These are phyloP conservation scores for Schwanniomyces etchellsii DNA, from an alignment of 1,139 yeast species.

Conservation along the genomic window DNA sequence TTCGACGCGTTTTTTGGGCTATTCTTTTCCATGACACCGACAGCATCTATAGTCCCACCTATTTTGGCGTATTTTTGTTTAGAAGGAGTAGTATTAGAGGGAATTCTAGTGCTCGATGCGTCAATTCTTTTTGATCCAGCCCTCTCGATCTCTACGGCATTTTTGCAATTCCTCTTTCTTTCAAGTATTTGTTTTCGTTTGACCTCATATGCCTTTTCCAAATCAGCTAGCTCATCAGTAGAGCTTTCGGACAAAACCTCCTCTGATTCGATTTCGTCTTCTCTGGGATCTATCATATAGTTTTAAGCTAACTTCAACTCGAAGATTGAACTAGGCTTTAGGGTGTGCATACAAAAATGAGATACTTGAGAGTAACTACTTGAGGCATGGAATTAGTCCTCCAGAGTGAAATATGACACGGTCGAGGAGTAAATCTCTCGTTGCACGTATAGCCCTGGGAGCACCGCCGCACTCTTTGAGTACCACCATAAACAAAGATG, in stretches of 20 bases:
- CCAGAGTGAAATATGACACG: conserved; percentile 22
- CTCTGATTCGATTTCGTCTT: conserved; percentile 13
- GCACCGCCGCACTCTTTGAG: conserved; percentile 19
- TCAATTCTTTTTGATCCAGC: conserved; percentile 1
- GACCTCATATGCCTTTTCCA: conserved; percentile 24
- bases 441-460: conserved; percentile 37
- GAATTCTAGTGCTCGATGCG: background rate
- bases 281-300: conserved; percentile 12
- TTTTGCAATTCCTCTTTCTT: conserved; percentile 9
- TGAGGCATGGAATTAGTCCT: background rate
- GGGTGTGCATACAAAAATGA: too few relatives aligned
- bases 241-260: conserved; percentile 23
- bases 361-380: conserved; percentile 1
- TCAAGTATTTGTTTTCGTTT: conserved; percentile 13
- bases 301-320: too few relatives aligned
- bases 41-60: background rate
- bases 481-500: background rate
- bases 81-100: background rate
- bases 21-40: background rate
- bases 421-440: conserved; percentile 48
- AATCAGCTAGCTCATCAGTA: conserved; percentile 21
- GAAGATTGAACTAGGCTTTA: background rate
- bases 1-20: background rate
- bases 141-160: conserved; percentile 1
- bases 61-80: background rate